phyloP scores from a whole-genome alignment of 345 rosid species.

The Hibiscus mutabilis region DNA sequence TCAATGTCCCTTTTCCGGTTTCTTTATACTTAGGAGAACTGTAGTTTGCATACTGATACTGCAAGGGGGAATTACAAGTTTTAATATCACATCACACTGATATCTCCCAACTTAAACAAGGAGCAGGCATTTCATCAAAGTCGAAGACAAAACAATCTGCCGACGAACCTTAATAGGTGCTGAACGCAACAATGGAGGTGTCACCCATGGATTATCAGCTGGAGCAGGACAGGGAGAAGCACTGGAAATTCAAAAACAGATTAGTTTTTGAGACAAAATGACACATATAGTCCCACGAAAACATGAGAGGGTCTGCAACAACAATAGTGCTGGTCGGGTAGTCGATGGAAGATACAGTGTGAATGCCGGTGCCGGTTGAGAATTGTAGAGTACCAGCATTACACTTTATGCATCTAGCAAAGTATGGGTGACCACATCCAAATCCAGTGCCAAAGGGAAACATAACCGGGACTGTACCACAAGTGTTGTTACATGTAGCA shows the following conservation, averaged over 20 bases:
- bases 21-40: conserved; percentile 37
- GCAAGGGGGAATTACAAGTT: not conserved
- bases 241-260: conserved; percentile 25
- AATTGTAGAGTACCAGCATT: conserved; percentile 40
- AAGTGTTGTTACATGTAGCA: conserved; percentile 33
- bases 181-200: conserved; percentile 45
- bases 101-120: not conserved
- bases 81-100: not conserved
- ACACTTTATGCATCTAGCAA: conserved; percentile 45
- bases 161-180: conserved; percentile 59
- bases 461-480: conserved; percentile 43
- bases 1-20: conserved; percentile 51
- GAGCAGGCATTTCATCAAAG: not conserved
- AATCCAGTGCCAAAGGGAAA: conserved; percentile 48
- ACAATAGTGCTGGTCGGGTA: conserved; percentile 33
- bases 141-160: not conserved
- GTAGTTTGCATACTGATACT: conserved; percentile 60
- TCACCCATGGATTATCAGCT: conserved; percentile 29
- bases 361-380: conserved; percentile 45
- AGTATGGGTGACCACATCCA: conserved; percentile 54
- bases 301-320: conserved; percentile 51
- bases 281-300: not conserved
- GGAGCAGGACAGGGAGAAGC: conserved; percentile 33
- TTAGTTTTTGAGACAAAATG: not conserved
- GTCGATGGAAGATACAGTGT: conserved; percentile 45